Conservation (phyloP, 1,284 basidiomycete species). For the Malassezia dermatis region DNA sequence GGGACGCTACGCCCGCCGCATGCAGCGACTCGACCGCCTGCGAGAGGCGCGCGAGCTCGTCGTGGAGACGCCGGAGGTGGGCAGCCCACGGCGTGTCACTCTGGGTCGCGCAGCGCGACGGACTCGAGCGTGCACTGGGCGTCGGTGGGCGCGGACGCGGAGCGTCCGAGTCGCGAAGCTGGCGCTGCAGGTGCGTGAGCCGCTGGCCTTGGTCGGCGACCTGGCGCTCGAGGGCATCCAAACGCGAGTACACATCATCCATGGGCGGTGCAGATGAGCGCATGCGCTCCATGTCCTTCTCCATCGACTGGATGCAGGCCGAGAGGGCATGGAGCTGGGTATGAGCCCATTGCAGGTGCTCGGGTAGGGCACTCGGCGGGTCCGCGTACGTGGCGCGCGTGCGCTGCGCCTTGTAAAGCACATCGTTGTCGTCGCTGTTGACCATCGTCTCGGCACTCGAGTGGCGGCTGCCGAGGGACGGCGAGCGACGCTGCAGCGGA, state of each 20-base stretch:
- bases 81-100: background rate
- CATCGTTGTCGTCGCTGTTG: slow-evolving; percentile 6
- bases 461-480: slow-evolving; percentile 11
- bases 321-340: slow-evolving; percentile 8
- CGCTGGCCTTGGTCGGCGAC: background rate
- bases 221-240: slow-evolving; percentile 3
- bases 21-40: background rate
- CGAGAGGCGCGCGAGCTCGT: slow-evolving; percentile 12
- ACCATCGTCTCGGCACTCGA: slow-evolving; percentile 17
- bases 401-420: background rate
- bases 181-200: background rate
- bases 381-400: background rate
- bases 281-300: slow-evolving; percentile 4
- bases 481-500: slow-evolving; percentile 1
- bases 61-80: slow-evolving; percentile 3
- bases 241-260: background rate
- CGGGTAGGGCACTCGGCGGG: background rate
- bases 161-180: background rate
- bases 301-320: slow-evolving; percentile 8
- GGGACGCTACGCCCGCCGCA: background rate
- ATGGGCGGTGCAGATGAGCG: background rate
- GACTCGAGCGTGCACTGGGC: background rate
- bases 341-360: slow-evolving; percentile 10
- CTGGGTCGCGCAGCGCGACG: background rate
- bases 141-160: background rate